A percentile compares a stretch with the other conserved stretches of the same genome.
Evolutionary conservation across 352 stramenopile genomes (phyloP).

Genomic region (Thalassiosira hispida): DNA sequence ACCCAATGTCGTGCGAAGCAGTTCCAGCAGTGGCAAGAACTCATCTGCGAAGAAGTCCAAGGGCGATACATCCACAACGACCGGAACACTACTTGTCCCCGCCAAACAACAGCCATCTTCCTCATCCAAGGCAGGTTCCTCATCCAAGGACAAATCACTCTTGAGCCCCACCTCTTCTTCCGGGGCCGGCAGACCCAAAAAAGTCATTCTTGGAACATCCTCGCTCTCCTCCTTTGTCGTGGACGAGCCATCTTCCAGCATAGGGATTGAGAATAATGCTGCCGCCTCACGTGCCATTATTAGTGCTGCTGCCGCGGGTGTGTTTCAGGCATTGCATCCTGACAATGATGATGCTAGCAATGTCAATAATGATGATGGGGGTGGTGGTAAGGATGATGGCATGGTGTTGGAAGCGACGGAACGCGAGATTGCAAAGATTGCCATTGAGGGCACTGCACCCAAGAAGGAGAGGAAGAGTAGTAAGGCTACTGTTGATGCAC

Average conservation of each 20-base stretch:
- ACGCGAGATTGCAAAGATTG: neutral
- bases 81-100: too few relatives aligned
- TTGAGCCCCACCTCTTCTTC: too few relatives aligned
- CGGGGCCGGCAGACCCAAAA: neutral
- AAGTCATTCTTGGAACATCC: too few relatives aligned
- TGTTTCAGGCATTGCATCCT: constrained; percentile 68
- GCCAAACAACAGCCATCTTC: too few relatives aligned
- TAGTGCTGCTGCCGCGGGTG: constrained; percentile 64
- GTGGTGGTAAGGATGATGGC: neutral
- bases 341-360: constrained; percentile 20
- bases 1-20: too few relatives aligned
- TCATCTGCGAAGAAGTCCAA: too few relatives aligned
- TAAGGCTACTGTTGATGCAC: too few relatives aligned
- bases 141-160: too few relatives aligned
- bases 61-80: too few relatives aligned
- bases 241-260: neutral
- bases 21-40: too few relatives aligned
- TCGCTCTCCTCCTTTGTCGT: too few relatives aligned
- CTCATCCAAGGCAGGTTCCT: too few relatives aligned
- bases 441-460: neutral
- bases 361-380: constrained; percentile 12
- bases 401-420: neutral
- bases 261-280: constrained; percentile 1
- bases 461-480: constrained; percentile 7
- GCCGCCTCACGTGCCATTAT: constrained; percentile 65